A percentile compares a stretch with the other conserved stretches of the same genome.
These are phyloP conservation scores for Melampsora americana DNA, from an alignment of 1,284 basidiomycete species.

Conservation along the genomic window DNA sequence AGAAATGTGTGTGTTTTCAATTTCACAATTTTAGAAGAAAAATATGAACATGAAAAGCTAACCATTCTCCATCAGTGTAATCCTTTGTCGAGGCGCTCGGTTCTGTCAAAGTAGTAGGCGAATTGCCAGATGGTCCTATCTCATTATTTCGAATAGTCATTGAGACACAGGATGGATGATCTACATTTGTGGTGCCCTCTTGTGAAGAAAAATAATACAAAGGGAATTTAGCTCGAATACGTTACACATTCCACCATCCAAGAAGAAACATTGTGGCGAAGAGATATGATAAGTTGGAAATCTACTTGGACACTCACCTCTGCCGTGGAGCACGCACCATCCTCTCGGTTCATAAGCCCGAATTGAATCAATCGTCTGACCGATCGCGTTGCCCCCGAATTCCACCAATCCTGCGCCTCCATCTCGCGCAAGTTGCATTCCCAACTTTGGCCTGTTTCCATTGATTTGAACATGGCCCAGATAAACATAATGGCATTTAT, in stretches of 20 bases:
- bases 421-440: background rate
- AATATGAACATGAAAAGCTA: background rate
- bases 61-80: background rate
- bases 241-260: no score
- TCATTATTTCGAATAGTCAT: slow-evolving; percentile 3
- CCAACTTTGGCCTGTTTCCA: slow-evolving; percentile 10
- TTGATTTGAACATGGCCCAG: slow-evolving; percentile 4
- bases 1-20: no score
- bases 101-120: background rate
- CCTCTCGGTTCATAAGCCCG: slow-evolving; percentile 8
- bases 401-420: background rate
- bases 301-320: background rate
- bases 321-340: background rate
- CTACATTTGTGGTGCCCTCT: background rate
- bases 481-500: background rate
- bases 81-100: background rate
- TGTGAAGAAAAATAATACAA: background rate
- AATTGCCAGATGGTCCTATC: slow-evolving; percentile 2
- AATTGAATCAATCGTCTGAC: background rate
- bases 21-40: no score
- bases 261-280: no score
- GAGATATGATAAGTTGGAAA: no score
- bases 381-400: background rate
- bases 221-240: no score
- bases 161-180: background rate